Evolutionary conservation across 768 basidiomycete genomes (phyloP), one percentile per base, ranked within the genome.

Genomic region (Xerocomus spinulosus): DNA sequence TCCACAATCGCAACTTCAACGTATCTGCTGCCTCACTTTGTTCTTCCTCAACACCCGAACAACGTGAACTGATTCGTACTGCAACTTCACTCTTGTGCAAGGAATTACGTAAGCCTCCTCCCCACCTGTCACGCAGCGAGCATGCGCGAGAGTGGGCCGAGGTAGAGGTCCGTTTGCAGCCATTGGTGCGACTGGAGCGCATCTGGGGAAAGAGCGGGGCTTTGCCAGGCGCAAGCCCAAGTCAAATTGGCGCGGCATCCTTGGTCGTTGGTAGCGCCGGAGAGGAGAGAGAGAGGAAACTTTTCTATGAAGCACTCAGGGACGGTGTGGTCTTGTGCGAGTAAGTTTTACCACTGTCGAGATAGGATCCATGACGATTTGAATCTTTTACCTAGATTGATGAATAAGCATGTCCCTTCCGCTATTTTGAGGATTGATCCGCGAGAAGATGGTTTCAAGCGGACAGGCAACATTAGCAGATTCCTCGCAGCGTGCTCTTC

Each of bases 281-380:
- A 29, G 89, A 87, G 67, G 89, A 91, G 54, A 74, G 83, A 58
- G 88, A 93, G 67, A 71, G 85, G 53, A 75, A 73, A 44, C 64
- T 80, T 26, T 95, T 93, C 58, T 72, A 75, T 28, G 88, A 92
- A 45, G 82, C 87, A 0, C 62, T 94, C 46, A 70, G 81, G 57
- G 92, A 95, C 69, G 92, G 92, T 1, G 86, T 83, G 64, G 79
- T 94, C 18, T 75, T 95, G 20, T 93, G 92, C 81, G 84, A 89
- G 92, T 94, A 61, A 71, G 92, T 82, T 29, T 53, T 43, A 33
- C 35, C 49, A 23, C 54, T 47, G 38, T 43, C 33, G 48, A 37
- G 25, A 53, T 44, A 42, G 36, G 38, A 26, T 17, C 40, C 20
- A 30, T 45, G 55, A 42, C 44, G 23, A 32, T 42, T 24, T 40